Base-by-base conservation (phyloP, 257 asterid genomes). In the Ballota nigra region DNA sequence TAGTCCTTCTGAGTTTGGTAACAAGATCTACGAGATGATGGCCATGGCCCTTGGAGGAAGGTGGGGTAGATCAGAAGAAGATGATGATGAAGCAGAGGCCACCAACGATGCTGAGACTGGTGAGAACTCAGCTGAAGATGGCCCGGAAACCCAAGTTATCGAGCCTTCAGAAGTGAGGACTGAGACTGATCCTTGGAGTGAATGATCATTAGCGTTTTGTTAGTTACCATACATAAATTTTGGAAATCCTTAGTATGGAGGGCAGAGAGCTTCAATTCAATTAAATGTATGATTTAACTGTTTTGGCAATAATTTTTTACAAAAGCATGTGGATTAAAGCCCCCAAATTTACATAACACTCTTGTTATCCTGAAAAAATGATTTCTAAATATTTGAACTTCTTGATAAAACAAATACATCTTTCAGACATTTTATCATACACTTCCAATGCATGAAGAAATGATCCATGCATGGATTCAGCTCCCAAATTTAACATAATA, bases 11-110 rank as follows among this genome's bases (percentile, higher is more conserved):
- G 99, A 95, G 82, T 83, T 92, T 65, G 92, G 99, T 12, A 90
- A 83, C 92, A 95, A 92, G 86, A 95, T 95, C 61, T 95, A 95
- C 9, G 96, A 95, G 78, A 90, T 95, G 99, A 95, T 95, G 99
- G 92, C 96, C 10, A 87, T 95, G 95, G 99, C 99, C 60, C 93
- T 95, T 16, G 99, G 99, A 68, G 99, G 99, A 72, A 84, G 92
- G 75, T 95, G 99, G 99, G 99, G 99, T 15, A 75, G 99, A 80
- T 56, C 53, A 0, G 94, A 95, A 66, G 97, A 82, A 0, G 86
- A 71, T 12, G 97, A 82, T 0, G 86, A 73, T 18, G 85, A 62
- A 26, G 71, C 62, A 0, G 86, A 72, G 36, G 45, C 52, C 26
- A 68, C 73, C 8, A 77, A 31, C 19, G 71, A 38, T 5, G 62